phyloP scores from a whole-genome alignment of 805 yeast species.

The Candida quercuum region DNA sequence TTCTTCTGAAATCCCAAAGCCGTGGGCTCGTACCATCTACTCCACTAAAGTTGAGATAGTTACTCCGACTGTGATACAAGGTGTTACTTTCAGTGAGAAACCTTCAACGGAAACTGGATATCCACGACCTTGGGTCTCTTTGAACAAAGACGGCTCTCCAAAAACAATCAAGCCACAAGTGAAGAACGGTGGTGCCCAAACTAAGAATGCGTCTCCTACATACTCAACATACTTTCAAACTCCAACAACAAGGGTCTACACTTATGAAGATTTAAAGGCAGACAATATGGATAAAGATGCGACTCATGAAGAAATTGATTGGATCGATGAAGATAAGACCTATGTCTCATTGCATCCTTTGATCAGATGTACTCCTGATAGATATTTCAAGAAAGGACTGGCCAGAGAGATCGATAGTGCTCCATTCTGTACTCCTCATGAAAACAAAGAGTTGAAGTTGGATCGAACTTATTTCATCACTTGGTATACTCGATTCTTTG shows the following conservation, averaged over 20 bases:
- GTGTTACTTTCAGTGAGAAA: conserved; percentile 46
- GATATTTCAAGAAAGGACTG: conserved; percentile 58
- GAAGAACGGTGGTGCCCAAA: conserved; percentile 54
- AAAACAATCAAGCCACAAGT: conserved; percentile 72
- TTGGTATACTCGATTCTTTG: conserved; percentile 72
- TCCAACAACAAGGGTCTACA: conserved; percentile 49
- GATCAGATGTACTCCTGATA: conserved; percentile 79
- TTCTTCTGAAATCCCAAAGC: conserved; percentile 37
- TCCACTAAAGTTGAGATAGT: conserved; percentile 51
- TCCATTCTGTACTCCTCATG: conserved; percentile 85
- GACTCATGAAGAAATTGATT: conserved; percentile 47
- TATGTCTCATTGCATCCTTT: conserved; percentile 71
- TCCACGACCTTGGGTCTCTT: conserved; percentile 75
- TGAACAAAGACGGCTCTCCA: conserved; percentile 74
- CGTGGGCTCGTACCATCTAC: conserved; percentile 74
- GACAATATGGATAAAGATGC: conserved; percentile 67
- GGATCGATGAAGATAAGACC: conserved; percentile 64
- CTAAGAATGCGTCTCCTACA: conserved; percentile 62
- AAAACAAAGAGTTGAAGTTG: conserved; percentile 47
- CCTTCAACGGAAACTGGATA: conserved; percentile 50
- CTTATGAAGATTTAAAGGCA: conserved; percentile 62
- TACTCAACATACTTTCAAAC: conserved; percentile 76
- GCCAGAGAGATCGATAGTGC: conserved; percentile 52
- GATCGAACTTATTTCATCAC: conserved; percentile 70
- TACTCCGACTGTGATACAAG: conserved; percentile 61